Conservation (phyloP, 176 grass and related monocot genomes). For the Oryza rufipogon region DNA sequence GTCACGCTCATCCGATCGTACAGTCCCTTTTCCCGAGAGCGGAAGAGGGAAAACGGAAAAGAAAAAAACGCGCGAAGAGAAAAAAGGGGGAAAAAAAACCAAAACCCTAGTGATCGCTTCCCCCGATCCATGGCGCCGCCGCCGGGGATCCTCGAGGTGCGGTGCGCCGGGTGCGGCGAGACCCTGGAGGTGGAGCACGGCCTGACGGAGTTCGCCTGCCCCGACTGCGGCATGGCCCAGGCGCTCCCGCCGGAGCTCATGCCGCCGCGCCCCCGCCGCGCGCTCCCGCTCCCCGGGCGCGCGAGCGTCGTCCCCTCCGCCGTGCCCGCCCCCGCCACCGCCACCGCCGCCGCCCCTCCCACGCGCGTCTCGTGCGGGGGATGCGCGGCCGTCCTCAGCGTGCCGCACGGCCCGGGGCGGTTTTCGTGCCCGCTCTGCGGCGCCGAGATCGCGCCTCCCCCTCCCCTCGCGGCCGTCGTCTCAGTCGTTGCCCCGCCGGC, state of each 20-base stretch:
- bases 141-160: slow-evolving; percentile 52
- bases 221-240: slow-evolving; percentile 57
- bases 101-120: slow-evolving; percentile 17
- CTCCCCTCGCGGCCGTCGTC: slow-evolving; percentile 12
- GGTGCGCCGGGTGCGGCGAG: slow-evolving; percentile 62
- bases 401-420: slow-evolving; percentile 44
- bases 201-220: slow-evolving; percentile 66
- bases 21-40: background rate
- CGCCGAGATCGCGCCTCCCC: slow-evolving; percentile 28
- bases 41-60: background rate
- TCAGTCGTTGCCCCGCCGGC: slow-evolving; percentile 21
- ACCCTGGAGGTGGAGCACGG: slow-evolving; percentile 67
- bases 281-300: slow-evolving; percentile 47
- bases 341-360: background rate
- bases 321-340: background rate
- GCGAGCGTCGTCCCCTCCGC: background rate
- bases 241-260: slow-evolving; percentile 67
- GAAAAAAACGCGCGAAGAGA: background rate
- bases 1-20: too few relatives aligned
- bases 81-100: background rate
- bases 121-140: slow-evolving; percentile 22
- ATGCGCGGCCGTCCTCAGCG: slow-evolving; percentile 47
- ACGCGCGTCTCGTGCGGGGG: slow-evolving; percentile 40
- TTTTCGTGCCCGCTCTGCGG: slow-evolving; percentile 52
- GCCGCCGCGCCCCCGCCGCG: slow-evolving; percentile 51